Base-by-base conservation (phyloP, 2,329 filamentous ascomycete species). In the Davidsoniella virescens region DNA sequence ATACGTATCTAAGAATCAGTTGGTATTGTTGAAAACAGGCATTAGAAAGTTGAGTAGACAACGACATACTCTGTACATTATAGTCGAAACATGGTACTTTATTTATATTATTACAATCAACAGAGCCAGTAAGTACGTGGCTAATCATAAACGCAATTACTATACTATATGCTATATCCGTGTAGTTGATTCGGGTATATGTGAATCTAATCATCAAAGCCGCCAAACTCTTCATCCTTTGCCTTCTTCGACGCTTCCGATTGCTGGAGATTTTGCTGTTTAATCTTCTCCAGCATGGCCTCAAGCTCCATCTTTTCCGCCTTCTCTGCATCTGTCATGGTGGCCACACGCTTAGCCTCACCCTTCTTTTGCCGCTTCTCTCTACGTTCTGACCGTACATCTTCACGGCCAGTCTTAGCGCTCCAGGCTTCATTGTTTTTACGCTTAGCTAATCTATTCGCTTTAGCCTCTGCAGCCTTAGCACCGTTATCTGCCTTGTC, bases 391-490 rank as follows among this genome's bases (percentile, higher is more conserved):
- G 71, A 68, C 47, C 80, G 76, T 53, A 74, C 67, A 20, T 80
- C 80, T 58, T 81, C 80, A 57, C 72, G 70, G 55, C 83, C 82
- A 18, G 73, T 67, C 62, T 84, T 84, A 52, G 71, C 73, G 62
- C 82, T 88, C 82, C 84, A 88, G 1, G 84, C 76, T 59, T 79
- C 70, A 58, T 82, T 72, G 63, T 77, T 69, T 62, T 76, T 73
- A 70, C 80, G 78, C 61, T 72, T 68, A 50, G 67, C 57, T n/a
- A 55, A 61, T 48, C 66, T 66, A 14, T 65, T 65, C 0, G 62
- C 61, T 25, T 64, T 59, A 17, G 64, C 61, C 6, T 61, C 62
- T 29, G 60, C 59, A 26, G 59, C 57, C 25, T 59, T 57, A 37
- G 64, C 61, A 42, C 67, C 65, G 9, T 65, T 67, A 47, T 69